Evolutionary conservation across 768 basidiomycete species (phyloP).

Genomic region (Rhodotorula diobovata): DNA sequence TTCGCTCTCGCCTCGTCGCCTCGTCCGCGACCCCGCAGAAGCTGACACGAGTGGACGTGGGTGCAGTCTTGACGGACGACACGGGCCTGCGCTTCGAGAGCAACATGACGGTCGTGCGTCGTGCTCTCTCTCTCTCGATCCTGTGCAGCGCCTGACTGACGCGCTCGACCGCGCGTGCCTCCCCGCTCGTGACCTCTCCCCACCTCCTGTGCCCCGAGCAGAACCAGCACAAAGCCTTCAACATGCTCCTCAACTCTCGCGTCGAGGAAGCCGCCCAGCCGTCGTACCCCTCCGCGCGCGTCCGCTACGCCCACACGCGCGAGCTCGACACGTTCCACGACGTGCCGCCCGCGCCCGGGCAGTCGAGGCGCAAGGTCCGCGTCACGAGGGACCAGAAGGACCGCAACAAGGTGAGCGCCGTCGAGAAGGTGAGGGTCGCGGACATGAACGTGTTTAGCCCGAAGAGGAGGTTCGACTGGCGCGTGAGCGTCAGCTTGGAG

Average conservation of each 20-base stretch:
- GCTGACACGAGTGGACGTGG: not conserved
- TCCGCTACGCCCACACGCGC: slow-evolving; percentile 71
- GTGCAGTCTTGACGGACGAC: slow-evolving; percentile 64
- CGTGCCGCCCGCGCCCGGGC: slow-evolving; percentile 47
- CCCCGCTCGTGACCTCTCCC: too few species aligned
- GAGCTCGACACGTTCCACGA: slow-evolving; percentile 53
- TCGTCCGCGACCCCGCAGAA: not conserved
- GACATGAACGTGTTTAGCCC: slow-evolving; percentile 84
- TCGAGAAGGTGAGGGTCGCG: slow-evolving; percentile 76
- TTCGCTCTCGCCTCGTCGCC: too few species aligned
- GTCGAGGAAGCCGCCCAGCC: slow-evolving; percentile 59
- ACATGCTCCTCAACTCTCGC: slow-evolving; percentile 76
- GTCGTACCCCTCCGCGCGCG: slow-evolving; percentile 55
- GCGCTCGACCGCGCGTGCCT: too few species aligned
- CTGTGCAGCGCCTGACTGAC: not conserved
- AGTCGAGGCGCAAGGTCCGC: slow-evolving; percentile 58
- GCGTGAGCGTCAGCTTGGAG: slow-evolving; percentile 89
- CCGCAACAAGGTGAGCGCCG: slow-evolving; percentile 57
- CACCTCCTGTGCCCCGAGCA: slow-evolving; percentile 44
- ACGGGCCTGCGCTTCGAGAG: slow-evolving; percentile 75
- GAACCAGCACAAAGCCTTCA: slow-evolving; percentile 83
- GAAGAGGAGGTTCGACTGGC: slow-evolving; percentile 78
- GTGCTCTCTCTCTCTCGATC: too few species aligned
- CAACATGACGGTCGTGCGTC: slow-evolving; percentile 80
- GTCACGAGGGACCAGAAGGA: slow-evolving; percentile 79